Conservation (phyloP, 139 green algal species). For the Chlorella sp. region DNA sequence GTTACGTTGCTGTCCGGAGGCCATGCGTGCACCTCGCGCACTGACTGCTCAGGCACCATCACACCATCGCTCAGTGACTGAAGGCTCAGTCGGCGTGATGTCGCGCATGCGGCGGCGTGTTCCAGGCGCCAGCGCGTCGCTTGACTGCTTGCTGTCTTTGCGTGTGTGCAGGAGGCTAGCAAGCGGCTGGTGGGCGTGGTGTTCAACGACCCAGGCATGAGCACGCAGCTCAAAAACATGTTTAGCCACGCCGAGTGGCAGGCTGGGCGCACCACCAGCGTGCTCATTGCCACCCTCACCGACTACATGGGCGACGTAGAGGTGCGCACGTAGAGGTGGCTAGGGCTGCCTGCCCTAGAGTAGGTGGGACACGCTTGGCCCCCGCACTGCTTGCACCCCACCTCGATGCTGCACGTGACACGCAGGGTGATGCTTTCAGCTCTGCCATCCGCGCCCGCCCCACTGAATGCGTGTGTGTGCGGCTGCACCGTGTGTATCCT, state of each 20-base stretch:
- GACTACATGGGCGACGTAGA: conserved; percentile 30
- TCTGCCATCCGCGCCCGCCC: too few relatives aligned
- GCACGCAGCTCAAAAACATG: conserved; percentile 16
- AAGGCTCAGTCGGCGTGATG: too few relatives aligned
- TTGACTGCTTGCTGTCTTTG: neutral
- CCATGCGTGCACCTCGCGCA: too few relatives aligned
- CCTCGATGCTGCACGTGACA: too few relatives aligned
- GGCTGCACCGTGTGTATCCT: too few relatives aligned
- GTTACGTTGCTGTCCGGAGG: too few relatives aligned
- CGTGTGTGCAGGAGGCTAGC: neutral
- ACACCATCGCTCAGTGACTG: neutral
- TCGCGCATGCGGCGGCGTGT: too few relatives aligned
- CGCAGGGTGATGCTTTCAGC: too few relatives aligned
- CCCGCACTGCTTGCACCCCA: too few relatives aligned
- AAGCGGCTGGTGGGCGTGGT: conserved; percentile 33
- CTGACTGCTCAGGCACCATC: neutral
- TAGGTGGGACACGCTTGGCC: too few relatives aligned
- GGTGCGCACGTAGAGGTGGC: neutral
- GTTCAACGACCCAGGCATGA: conserved; percentile 32
- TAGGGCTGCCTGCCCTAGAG: neutral
- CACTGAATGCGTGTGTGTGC: too few relatives aligned
- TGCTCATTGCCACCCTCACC: conserved; percentile 70
- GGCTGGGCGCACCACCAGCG: conserved; percentile 37
- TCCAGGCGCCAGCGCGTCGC: too few relatives aligned
- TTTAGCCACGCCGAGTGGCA: conserved; percentile 35